A percentile compares a stretch with the other conserved stretches of the same genome.
These are phyloP conservation scores for Magnolia officinalis DNA, from an alignment of 164 flowering plant genomes.

Conservation along the genomic window DNA sequence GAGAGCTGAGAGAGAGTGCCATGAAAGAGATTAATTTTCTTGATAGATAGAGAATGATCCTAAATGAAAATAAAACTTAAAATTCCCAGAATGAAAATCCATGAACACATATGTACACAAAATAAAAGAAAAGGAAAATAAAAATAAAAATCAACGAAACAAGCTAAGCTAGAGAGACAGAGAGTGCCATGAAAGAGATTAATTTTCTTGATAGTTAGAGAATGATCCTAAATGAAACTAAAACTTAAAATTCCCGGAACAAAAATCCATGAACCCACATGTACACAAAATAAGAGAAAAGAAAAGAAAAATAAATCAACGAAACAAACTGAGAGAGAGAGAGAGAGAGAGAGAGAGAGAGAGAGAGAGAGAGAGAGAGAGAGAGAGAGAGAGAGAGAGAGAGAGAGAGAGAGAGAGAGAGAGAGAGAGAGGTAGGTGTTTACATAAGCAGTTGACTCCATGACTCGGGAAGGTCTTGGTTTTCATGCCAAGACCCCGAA, in stretches of 20 bases:
- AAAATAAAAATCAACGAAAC: not conserved
- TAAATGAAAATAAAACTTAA: too few relatives aligned
- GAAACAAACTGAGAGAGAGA: slow-evolving; percentile 1
- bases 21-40: not conserved
- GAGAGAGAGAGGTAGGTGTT: slow-evolving; percentile 19
- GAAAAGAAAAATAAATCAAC: not conserved
- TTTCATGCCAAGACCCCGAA: slow-evolving; percentile 16
- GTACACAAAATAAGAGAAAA: not conserved
- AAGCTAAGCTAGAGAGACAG: not conserved
- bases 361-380: slow-evolving; percentile 17
- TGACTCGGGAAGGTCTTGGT: slow-evolving; percentile 55
- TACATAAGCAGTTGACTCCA: slow-evolving; percentile 84
- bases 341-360: slow-evolving; percentile 20
- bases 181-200: not conserved
- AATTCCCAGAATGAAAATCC: not conserved
- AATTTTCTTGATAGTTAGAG: not conserved
- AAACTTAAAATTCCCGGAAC: not conserved
- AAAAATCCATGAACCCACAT: not conserved
- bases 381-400: slow-evolving; percentile 19
- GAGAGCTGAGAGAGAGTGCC: not conserved
- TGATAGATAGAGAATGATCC: not conserved
- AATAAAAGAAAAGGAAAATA: not conserved
- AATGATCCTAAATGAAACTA: too few relatives aligned
- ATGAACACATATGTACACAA: not conserved
- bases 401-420: slow-evolving; percentile 20